A percentile compares a stretch with the other conserved stretches of the same genome.
These are phyloP conservation scores for Fusarium falciforme DNA, from an alignment of 2,329 filamentous ascomycete species.

Conservation along the genomic window DNA sequence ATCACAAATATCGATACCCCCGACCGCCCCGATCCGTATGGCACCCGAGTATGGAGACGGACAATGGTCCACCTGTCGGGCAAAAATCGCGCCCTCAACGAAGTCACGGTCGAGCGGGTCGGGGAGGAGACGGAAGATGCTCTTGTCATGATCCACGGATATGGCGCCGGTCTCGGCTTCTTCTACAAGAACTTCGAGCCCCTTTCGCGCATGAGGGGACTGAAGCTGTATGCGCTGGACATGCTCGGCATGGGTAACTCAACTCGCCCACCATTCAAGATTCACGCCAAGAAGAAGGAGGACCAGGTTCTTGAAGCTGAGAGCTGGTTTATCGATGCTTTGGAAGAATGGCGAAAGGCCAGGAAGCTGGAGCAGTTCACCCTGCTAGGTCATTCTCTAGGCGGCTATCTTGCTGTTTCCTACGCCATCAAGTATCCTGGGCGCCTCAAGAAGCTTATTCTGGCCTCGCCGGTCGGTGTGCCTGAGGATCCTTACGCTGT, in stretches of 20 bases:
- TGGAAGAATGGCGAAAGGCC: conserved; percentile 94
- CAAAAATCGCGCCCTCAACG: conserved; percentile 88
- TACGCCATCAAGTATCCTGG: conserved; percentile 98
- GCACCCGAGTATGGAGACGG: conserved; percentile 86
- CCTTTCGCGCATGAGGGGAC: conserved; percentile 80
- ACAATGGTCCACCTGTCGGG: conserved; percentile 86
- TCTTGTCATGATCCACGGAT: conserved; percentile 95
- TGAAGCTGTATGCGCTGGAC: conserved; percentile 94
- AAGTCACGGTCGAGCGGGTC: conserved; percentile 88
- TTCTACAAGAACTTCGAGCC: conserved; percentile 99
- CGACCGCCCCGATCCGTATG: conserved; percentile 78
- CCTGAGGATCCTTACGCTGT: conserved; percentile 94
- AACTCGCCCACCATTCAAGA: conserved; percentile 83
- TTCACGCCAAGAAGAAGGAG: conserved; percentile 83
- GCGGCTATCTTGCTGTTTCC: conserved; percentile 93
- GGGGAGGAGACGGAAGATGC: conserved; percentile 85
- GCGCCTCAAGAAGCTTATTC: conserved; percentile 92
- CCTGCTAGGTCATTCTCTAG: conserved; percentile 90
- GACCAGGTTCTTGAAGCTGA: conserved; percentile 90
- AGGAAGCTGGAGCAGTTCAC: conserved; percentile 94
- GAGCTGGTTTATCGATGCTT: conserved; percentile 93
- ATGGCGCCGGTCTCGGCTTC: conserved; percentile 94
- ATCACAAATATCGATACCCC: conserved; percentile 57
- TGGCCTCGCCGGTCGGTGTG: conserved; percentile 93
- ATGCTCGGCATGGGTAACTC: conserved; percentile 96